Base-by-base conservation (phyloP, 805 yeast species). In the Sugiyamaella floridensis region DNA sequence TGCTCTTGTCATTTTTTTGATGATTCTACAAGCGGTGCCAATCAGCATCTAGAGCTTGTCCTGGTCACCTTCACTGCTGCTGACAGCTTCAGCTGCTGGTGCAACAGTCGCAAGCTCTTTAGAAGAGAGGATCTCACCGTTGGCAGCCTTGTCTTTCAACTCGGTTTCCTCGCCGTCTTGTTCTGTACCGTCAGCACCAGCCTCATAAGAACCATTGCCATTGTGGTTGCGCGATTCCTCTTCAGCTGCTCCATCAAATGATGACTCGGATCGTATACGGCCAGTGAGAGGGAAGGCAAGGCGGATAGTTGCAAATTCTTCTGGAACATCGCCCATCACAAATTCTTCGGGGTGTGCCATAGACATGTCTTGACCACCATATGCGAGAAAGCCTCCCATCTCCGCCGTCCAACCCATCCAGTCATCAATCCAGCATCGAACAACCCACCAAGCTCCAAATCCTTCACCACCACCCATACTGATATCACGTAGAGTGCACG, bases 401-500 rank as follows among this genome's bases (percentile, higher is more conserved):
- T 84, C 89, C 22, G 83, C 82, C 52, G 77, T 69, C 81, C 88
- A 83, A 1, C 76, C 76, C 55, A 84, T 70, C 75, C 80, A 85
- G 61, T 85, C 92, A 61, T 83, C 88, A 6, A 82, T 71, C 89
- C 92, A 86, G 63, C 89, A 81, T 52, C 86, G 72, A 2, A 84
- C 72, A 44, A 80, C 75, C 88, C 89, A 85, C 92, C 92, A 86
- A 2, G 81, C 78, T 9, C 81, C 82, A 63, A 85, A 83, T 1
- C 83, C 77, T 43, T 75, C 75, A 7, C 81, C 82, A 2, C 82
- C 81, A 20, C 71, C 72, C 52, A 80, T 68, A 34, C 85, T 78
- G 54, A 85, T 74, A 59, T 83, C 88, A 55, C 88, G 71, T 42
- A 82, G 67, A 16, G 84, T 78, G 12, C 81, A 73, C 6, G 85